phyloP scores from a whole-genome alignment of 495 filamentous ascomycete genomes.

The Acidomyces sp. region DNA sequence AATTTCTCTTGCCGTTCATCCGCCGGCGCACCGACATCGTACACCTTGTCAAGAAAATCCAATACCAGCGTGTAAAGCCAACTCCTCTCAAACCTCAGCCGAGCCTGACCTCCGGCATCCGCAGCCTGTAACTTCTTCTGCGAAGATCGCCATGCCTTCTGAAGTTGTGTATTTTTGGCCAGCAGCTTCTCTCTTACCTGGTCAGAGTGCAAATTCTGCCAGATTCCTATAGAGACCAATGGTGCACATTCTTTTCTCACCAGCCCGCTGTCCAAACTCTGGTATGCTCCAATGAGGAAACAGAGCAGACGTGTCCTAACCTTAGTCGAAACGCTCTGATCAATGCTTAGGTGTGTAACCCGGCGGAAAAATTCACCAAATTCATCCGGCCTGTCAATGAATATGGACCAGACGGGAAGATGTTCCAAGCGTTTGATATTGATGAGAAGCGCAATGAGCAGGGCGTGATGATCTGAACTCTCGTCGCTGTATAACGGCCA shows the following conservation, averaged over 20 bases:
- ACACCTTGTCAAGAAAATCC: conserved; percentile 66
- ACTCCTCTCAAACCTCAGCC: conserved; percentile 77
- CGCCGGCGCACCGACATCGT: conserved; percentile 35
- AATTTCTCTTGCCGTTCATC: conserved; percentile 44
- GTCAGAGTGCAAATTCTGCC: conserved; percentile 78
- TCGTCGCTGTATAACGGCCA: conserved; percentile 90
- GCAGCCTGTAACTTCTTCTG: conserved; percentile 76
- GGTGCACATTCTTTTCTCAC: conserved; percentile 93
- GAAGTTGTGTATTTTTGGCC: conserved; percentile 52
- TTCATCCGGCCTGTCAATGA: conserved; percentile 60
- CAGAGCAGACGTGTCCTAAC: conserved; percentile 69
- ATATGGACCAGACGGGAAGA: conserved; percentile 76
- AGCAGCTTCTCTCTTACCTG: conserved; percentile 53
- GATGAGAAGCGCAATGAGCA: conserved; percentile 70
- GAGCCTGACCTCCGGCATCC: conserved; percentile 64
- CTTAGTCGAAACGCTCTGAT: conserved; percentile 52
- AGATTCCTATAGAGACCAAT: conserved; percentile 85
- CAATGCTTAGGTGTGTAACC: conserved; percentile 76
- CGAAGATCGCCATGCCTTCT: conserved; percentile 83
- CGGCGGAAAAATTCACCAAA: conserved; percentile 89
- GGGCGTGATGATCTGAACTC: conserved; percentile 78
- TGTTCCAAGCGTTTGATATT: conserved; percentile 82
- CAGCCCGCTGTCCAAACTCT: conserved; percentile 78
- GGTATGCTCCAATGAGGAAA: conserved; percentile 83
- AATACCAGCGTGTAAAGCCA: conserved; percentile 84